Percentiles rank a stretch among this genome's conserved stretches.
phyloP scores from a whole-genome alignment of 257 asterid genomes.

The Petrea volubilis region DNA sequence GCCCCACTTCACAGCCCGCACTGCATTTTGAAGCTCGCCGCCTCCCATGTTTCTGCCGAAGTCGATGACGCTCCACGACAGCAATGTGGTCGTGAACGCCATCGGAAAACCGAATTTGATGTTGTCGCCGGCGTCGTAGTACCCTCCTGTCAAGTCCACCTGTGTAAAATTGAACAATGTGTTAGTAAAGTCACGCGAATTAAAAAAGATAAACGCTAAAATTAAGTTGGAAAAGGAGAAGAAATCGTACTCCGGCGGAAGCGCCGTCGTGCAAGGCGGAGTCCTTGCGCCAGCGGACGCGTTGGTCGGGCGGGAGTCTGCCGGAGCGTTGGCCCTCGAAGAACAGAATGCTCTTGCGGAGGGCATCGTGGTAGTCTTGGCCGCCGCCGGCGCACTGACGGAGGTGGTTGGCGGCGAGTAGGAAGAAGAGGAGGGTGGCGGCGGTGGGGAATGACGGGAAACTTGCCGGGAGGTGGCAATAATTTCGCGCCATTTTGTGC shows the following conservation, averaged over 20 bases:
- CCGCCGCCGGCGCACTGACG: constrained; percentile 23
- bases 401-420: constrained; percentile 10
- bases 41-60: constrained; percentile 63
- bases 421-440: constrained; percentile 25
- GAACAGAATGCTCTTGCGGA: constrained; percentile 80
- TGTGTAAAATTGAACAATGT: constrained; percentile 12
- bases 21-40: constrained; percentile 59
- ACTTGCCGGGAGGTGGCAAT: constrained; percentile 36
- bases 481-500: constrained; percentile 68
- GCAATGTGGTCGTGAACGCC: constrained; percentile 79
- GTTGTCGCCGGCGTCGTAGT: constrained; percentile 95
- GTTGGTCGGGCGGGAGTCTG: constrained; percentile 74
- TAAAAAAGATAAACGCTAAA: neutral
- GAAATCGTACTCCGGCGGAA: constrained; percentile 52
- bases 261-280: constrained; percentile 86
- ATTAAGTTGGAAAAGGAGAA: neutral
- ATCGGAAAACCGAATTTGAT: constrained; percentile 83
- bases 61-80: constrained; percentile 84
- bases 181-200: neutral
- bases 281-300: constrained; percentile 76
- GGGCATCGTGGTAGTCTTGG: constrained; percentile 80
- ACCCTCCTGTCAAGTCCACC: constrained; percentile 86
- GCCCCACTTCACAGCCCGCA: constrained; percentile 73
- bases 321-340: constrained; percentile 98
- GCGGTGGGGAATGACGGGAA: constrained; percentile 26